These are phyloP conservation scores for Solanum pennellii DNA, from an alignment of 257 asterid species.

Conservation along the genomic window DNA sequence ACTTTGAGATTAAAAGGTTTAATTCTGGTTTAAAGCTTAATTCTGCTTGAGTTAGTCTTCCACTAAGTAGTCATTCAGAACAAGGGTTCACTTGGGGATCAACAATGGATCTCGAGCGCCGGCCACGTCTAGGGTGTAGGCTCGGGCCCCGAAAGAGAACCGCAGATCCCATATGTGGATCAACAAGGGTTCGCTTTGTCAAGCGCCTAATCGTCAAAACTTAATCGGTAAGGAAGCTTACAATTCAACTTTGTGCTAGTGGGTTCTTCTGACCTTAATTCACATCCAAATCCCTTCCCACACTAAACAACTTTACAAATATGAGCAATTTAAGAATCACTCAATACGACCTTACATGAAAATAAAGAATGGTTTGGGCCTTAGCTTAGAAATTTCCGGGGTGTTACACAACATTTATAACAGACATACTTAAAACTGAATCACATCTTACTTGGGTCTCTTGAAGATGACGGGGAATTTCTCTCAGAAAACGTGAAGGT, in stretches of 20 bases:
- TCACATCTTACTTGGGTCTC: conserved; percentile 48
- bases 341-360: not conserved
- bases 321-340: not conserved
- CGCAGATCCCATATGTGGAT: too few relatives aligned
- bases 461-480: conserved; percentile 71
- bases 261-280: not conserved
- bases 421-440: not conserved
- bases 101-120: too few relatives aligned
- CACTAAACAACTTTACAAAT: not conserved
- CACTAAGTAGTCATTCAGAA: too few relatives aligned
- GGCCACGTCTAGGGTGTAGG: too few relatives aligned
- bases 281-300: not conserved
- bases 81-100: too few relatives aligned
- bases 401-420: not conserved
- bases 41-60: too few relatives aligned
- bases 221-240: not conserved
- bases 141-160: too few relatives aligned
- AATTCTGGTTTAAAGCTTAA: too few relatives aligned
- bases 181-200: too few relatives aligned
- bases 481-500: conserved; percentile 91
- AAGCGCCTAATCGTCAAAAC: not conserved
- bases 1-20: too few relatives aligned
- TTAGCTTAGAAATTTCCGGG: not conserved
- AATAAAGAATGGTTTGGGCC: not conserved
- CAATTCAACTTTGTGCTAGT: not conserved